These are phyloP conservation scores for Aspergillus panamensis DNA, from an alignment of 495 filamentous ascomycete species.

Conservation along the genomic window DNA sequence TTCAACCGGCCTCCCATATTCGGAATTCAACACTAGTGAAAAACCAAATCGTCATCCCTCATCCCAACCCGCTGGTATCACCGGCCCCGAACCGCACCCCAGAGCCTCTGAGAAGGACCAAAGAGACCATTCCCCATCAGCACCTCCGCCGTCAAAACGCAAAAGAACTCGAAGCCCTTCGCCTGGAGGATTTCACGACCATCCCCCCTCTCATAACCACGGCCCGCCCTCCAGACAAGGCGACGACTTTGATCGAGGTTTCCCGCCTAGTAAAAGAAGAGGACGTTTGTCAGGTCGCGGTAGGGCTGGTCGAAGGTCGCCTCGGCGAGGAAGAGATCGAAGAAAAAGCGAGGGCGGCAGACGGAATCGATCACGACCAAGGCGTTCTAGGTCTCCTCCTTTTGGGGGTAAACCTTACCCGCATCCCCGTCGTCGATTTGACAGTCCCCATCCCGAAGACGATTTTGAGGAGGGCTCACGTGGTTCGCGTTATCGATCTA, in stretches of 20 bases:
- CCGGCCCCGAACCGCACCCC: constrained; percentile 11
- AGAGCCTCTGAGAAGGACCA: constrained; percentile 27
- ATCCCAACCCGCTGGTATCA: constrained; percentile 22
- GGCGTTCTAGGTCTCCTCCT: constrained; percentile 32
- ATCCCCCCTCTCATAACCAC: constrained; percentile 24
- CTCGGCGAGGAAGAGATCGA: constrained; percentile 37
- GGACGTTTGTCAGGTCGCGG: constrained; percentile 36
- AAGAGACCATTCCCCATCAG: constrained; percentile 35
- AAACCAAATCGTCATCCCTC: constrained; percentile 16
- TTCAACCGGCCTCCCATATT: constrained; percentile 28
- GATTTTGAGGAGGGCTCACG: constrained; percentile 31
- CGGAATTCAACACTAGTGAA: constrained; percentile 14
- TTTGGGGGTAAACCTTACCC: constrained; percentile 28
- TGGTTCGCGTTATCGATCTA: constrained; percentile 31
- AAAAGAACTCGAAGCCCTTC: constrained; percentile 50
- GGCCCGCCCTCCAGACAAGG: constrained; percentile 26
- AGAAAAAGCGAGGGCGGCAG: constrained; percentile 32
- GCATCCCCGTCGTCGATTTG: constrained; percentile 32
- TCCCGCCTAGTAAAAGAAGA: constrained; percentile 28
- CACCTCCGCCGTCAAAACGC: constrained; percentile 35
- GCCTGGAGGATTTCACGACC: constrained; percentile 26
- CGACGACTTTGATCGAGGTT: constrained; percentile 35
- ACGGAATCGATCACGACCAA: constrained; percentile 23
- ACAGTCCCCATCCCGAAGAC: constrained; percentile 28
- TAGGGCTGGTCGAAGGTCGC: constrained; percentile 31